Percentiles rank a stretch among this genome's conserved stretches.
Conservation (phyloP, 805 yeast genomes). For the Schwanniomyces occidentalis region DNA sequence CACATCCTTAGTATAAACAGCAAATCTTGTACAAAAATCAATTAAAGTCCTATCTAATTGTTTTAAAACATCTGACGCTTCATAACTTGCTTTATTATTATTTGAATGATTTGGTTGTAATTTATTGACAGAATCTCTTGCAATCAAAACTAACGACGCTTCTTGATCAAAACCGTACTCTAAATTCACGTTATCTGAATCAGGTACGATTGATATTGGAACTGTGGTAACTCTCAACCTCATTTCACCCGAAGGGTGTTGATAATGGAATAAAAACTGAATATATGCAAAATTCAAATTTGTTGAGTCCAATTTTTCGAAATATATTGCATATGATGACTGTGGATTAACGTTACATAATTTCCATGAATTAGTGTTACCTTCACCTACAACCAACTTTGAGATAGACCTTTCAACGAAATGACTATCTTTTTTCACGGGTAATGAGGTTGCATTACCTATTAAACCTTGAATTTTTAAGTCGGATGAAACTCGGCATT, state of each 20-base stretch:
- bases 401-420: constrained; percentile 27
- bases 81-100: constrained; percentile 13
- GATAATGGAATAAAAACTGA: constrained; percentile 62
- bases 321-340: constrained; percentile 58
- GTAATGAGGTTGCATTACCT: constrained; percentile 60
- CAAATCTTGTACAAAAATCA: constrained; percentile 36
- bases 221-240: constrained; percentile 64
- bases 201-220: constrained; percentile 43
- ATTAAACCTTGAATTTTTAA: constrained; percentile 58
- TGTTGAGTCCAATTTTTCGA: constrained; percentile 47
- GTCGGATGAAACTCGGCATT: constrained; percentile 51
- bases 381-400: constrained; percentile 44
- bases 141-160: constrained; percentile 62
- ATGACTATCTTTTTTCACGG: constrained; percentile 24
- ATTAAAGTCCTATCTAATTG: constrained; percentile 38
- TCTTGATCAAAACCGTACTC: constrained; percentile 64
- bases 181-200: constrained; percentile 40
- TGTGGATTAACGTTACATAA: constrained; percentile 55
- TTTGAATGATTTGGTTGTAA: constrained; percentile 23
- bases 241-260: constrained; percentile 58
- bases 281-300: constrained; percentile 31
- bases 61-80: constrained; percentile 33
- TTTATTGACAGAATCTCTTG: constrained; percentile 52
- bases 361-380: constrained; percentile 61
- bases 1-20: constrained; percentile 46